Conservation (phyloP, 495 filamentous ascomycete species). For the Penicillium samsonianum region DNA sequence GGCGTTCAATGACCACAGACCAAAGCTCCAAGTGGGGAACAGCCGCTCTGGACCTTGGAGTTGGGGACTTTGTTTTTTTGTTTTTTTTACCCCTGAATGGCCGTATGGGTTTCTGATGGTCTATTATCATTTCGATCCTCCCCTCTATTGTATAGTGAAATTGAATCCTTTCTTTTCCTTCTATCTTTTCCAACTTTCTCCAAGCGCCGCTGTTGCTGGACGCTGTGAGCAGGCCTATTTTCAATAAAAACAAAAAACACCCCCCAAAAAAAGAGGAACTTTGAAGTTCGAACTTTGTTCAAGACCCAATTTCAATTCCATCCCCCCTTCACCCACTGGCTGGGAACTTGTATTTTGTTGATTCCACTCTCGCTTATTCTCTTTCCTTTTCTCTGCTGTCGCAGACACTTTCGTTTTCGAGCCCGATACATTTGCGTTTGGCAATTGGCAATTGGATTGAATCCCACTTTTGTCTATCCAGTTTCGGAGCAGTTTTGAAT, state of each 20-base stretch:
- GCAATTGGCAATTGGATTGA: conserved; percentile 11
- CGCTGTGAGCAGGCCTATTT: conserved; percentile 46
- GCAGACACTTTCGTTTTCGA: conserved; percentile 7
- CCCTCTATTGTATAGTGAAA: not conserved
- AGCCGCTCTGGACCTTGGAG: conserved; percentile 12
- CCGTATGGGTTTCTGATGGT: not conserved
- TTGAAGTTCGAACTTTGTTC: conserved; percentile 12
- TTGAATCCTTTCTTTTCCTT: conserved; percentile 15
- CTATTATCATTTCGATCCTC: not conserved
- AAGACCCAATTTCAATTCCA: conserved; percentile 27
- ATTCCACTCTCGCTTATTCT: conserved; percentile 18
- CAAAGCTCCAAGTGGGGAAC: conserved; percentile 29
- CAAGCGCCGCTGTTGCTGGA: conserved; percentile 45
- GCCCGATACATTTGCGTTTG: conserved; percentile 5
- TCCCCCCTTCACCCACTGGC: conserved; percentile 32
- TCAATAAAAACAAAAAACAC: conserved; percentile 25
- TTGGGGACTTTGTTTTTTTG: too few relatives aligned
- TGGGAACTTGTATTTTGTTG: conserved; percentile 25
- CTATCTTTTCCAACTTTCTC: conserved; percentile 28
- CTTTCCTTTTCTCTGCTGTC: conserved; percentile 9
- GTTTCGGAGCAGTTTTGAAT: conserved; percentile 4
- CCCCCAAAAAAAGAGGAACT: conserved; percentile 4
- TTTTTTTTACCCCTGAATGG: too few relatives aligned
- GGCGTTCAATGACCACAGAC: conserved; percentile 12
- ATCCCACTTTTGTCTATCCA: not conserved